These are phyloP conservation scores for Leccinum truebloodii DNA, from an alignment of 768 basidiomycete species.

Conservation along the genomic window DNA sequence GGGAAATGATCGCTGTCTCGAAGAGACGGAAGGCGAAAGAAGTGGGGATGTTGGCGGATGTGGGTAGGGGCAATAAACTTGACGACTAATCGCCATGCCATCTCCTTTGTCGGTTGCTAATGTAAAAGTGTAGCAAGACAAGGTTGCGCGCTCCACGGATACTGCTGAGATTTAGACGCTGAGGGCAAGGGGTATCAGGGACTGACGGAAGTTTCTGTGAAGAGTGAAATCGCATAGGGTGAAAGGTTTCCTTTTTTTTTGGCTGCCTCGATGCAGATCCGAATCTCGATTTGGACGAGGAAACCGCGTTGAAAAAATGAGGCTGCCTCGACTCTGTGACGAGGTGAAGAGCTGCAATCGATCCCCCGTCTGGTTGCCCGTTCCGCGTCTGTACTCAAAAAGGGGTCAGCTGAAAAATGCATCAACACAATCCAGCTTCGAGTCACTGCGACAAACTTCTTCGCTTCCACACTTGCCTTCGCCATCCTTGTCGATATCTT, in stretches of 20 bases:
- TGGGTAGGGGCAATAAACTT: background rate
- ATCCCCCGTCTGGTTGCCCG: slow-evolving; percentile 18
- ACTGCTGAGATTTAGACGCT: background rate
- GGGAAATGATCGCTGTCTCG: slow-evolving; percentile 79
- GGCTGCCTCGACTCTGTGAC: slow-evolving; percentile 41
- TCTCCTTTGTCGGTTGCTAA: slow-evolving; percentile 13
- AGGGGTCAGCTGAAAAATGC: slow-evolving; percentile 17
- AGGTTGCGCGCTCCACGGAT: background rate
- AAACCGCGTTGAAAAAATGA: slow-evolving; percentile 33
- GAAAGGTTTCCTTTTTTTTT: slow-evolving; percentile 14
- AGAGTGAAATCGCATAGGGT: background rate
- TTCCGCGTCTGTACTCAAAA: slow-evolving; percentile 33
- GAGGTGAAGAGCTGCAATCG: slow-evolving; percentile 33
- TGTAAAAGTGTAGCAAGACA: slow-evolving; percentile 1
- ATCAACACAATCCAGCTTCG: slow-evolving; percentile 5
- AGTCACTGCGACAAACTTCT: background rate
- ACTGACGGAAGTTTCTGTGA: background rate
- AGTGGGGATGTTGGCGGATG: background rate
- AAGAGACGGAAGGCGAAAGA: slow-evolving; percentile 59
- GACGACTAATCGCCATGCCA: slow-evolving; percentile 5
- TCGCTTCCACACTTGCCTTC: background rate
- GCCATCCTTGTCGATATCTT: slow-evolving; percentile 2
- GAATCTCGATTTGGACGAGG: slow-evolving; percentile 26
- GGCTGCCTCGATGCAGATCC: slow-evolving; percentile 30
- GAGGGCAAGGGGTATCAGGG: background rate